These are phyloP conservation scores for Penicillium simplicissimum DNA, from an alignment of 495 filamentous ascomycete genomes.

Conservation along the genomic window DNA sequence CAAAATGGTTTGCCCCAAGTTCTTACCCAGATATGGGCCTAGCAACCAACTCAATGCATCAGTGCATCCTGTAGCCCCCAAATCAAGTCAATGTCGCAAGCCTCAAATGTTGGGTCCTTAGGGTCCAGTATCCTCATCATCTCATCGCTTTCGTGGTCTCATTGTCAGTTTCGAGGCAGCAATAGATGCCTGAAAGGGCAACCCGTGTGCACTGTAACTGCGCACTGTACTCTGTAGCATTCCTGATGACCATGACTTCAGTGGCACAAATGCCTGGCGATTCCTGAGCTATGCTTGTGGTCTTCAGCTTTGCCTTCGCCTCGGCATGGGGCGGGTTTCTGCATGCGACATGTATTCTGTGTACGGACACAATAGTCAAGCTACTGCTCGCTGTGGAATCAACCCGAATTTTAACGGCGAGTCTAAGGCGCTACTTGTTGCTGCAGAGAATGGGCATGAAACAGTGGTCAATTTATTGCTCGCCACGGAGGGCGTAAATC, in stretches of 20 bases:
- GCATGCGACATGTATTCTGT: too few relatives aligned
- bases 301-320: neutral
- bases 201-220: neutral
- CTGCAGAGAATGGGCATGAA: too few relatives aligned
- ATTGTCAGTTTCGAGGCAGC: neutral
- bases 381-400: too few relatives aligned
- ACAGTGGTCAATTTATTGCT: too few relatives aligned
- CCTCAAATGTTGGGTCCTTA: neutral
- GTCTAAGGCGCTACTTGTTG: too few relatives aligned
- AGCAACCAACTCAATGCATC: neutral
- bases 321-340: neutral
- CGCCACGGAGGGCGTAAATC: too few relatives aligned
- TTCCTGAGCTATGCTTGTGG: conserved; percentile 10
- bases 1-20: neutral
- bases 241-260: conserved; percentile 10
- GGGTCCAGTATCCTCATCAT: neutral
- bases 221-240: neutral
- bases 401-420: too few relatives aligned
- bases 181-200: conserved; percentile 18
- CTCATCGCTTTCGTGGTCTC: neutral
- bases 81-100: neutral
- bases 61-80: too few relatives aligned
- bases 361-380: too few relatives aligned
- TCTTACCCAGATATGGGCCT: neutral
- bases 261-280: neutral